Conservation (phyloP, 78 protist species). For the Dictyostelium capitatum region DNA sequence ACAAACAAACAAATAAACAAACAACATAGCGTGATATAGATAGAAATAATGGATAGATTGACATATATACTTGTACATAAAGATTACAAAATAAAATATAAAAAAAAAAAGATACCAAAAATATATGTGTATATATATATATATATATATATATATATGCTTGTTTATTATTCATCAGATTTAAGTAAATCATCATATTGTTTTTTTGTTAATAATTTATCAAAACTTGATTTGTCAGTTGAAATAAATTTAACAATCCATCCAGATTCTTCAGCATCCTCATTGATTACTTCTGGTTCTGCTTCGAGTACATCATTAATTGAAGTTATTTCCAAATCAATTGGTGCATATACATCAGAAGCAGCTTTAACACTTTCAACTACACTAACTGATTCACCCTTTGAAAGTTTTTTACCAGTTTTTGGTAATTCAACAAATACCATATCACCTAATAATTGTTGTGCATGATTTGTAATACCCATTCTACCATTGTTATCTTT, state of each 20-base stretch:
- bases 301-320: background rate
- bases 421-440: background rate
- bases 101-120: too few relatives aligned
- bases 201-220: background rate
- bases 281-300: background rate
- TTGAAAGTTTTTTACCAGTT: too few relatives aligned
- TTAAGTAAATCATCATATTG: background rate
- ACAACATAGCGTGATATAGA: too few relatives aligned
- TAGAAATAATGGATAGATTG: too few relatives aligned
- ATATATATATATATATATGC: too few relatives aligned
- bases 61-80: too few relatives aligned
- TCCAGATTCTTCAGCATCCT: background rate
- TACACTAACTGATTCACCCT: background rate
- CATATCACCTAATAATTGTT: background rate
- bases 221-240: background rate
- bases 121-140: too few relatives aligned
- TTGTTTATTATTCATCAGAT: too few relatives aligned
- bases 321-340: background rate
- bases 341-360: background rate
- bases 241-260: background rate
- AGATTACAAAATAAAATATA: too few relatives aligned
- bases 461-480: background rate
- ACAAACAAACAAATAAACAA: too few relatives aligned
- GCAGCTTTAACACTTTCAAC: background rate
- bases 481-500: background rate